These are phyloP conservation scores for Herpotrichia juniperi DNA, from an alignment of 2,329 filamentous ascomycete genomes.

Conservation along the genomic window DNA sequence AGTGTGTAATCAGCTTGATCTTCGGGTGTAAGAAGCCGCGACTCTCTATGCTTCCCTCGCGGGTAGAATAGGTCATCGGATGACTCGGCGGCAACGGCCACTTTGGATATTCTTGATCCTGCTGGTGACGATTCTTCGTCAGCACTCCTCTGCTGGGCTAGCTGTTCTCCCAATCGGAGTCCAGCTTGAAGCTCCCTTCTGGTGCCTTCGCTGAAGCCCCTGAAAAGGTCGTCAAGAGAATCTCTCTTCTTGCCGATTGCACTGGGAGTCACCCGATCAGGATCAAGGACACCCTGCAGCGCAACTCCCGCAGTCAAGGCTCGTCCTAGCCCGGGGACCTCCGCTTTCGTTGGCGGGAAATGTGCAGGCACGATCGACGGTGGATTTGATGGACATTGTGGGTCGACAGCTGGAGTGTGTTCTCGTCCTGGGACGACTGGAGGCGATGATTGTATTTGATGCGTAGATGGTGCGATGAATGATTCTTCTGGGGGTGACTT, in stretches of 20 bases:
- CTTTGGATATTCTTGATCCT: slow-evolving; percentile 24
- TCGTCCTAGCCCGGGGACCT: slow-evolving; percentile 40
- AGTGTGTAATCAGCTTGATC: slow-evolving; percentile 32
- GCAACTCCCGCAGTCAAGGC: slow-evolving; percentile 47
- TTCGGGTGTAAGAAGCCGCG: slow-evolving; percentile 44
- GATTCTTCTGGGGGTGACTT: slow-evolving; percentile 14
- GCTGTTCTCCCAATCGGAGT: slow-evolving; percentile 45
- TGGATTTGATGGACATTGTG: slow-evolving; percentile 35
- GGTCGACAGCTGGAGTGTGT: slow-evolving; percentile 34
- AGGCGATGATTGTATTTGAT: slow-evolving; percentile 17
- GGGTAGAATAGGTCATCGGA: slow-evolving; percentile 31
- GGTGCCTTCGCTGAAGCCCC: slow-evolving; percentile 47
- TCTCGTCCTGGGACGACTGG: slow-evolving; percentile 22
- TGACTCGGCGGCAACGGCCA: slow-evolving; percentile 8
- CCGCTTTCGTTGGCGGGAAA: slow-evolving; percentile 23
- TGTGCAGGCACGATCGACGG: slow-evolving; percentile 32
- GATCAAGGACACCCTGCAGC: slow-evolving; percentile 44
- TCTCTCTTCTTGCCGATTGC: slow-evolving; percentile 25
- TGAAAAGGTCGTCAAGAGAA: slow-evolving; percentile 44
- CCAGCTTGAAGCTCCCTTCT: slow-evolving; percentile 46
- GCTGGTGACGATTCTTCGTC: slow-evolving; percentile 20
- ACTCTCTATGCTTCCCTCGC: slow-evolving; percentile 27
- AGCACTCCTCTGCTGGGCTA: slow-evolving; percentile 31
- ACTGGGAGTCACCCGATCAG: slow-evolving; percentile 33
- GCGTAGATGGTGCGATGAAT: slow-evolving; percentile 7